These are phyloP conservation scores for Fusarium globosum DNA, from an alignment of 2,329 filamentous ascomycete genomes.

Conservation along the genomic window DNA sequence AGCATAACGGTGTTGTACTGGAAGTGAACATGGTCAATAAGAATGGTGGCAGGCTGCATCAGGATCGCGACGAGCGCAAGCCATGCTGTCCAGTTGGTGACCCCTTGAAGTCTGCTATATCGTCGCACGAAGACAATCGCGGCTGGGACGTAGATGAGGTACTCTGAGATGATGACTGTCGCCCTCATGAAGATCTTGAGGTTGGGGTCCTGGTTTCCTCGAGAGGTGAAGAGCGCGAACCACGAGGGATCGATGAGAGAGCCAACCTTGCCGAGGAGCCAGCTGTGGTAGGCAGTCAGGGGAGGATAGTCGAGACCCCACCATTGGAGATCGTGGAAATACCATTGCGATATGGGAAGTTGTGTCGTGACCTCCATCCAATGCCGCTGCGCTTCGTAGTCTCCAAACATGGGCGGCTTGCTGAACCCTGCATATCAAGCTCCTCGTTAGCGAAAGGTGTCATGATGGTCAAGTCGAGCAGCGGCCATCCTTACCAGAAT, in stretches of 20 bases:
- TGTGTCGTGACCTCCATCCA: constrained; percentile 98
- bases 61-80: constrained; percentile 90
- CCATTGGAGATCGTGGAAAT: constrained; percentile 95
- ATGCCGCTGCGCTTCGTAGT: constrained; percentile 97
- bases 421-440: constrained; percentile 69
- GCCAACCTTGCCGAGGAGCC: constrained; percentile 90
- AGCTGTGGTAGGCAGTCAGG: constrained; percentile 97
- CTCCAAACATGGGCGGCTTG: constrained; percentile 90
- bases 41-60: constrained; percentile 89
- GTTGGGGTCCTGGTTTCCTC: constrained; percentile 79
- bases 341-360: constrained; percentile 93
- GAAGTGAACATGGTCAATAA: constrained; percentile 96
- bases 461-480: neutral
- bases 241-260: constrained; percentile 81
- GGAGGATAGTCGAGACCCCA: constrained; percentile 99
- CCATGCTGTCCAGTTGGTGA: constrained; percentile 83
- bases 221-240: constrained; percentile 87
- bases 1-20: constrained; percentile 99
- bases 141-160: constrained; percentile 88
- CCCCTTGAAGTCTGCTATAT: constrained; percentile 78
- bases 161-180: constrained; percentile 91
- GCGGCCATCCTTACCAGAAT: constrained; percentile 74
- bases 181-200: constrained; percentile 97
- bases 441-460: constrained; percentile 28
- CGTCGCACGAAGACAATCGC: constrained; percentile 86